Conservation (phyloP, 78 protist genomes). For the Goniomonas avonlea region DNA sequence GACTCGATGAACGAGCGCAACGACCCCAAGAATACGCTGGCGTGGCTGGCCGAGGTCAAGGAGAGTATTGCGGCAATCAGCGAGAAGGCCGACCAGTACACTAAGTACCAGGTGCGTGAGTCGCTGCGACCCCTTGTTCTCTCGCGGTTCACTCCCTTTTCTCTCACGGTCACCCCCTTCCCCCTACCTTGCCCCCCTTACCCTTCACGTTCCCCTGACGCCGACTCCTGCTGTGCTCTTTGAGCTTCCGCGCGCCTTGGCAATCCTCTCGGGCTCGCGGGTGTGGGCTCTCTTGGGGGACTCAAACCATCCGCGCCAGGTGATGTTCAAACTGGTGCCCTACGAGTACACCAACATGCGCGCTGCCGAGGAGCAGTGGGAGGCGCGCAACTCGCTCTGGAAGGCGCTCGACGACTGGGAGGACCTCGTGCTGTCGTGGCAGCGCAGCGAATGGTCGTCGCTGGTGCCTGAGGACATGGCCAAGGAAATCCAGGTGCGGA, state of each 20-base stretch:
- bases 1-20: neutral
- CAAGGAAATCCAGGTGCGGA: slow-evolving; percentile 10
- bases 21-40: slow-evolving; percentile 3
- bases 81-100: neutral
- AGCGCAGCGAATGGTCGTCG: neutral
- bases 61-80: neutral
- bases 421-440: neutral
- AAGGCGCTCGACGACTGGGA: neutral
- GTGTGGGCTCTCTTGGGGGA: no score
- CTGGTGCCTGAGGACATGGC: neutral
- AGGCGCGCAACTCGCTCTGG: neutral
- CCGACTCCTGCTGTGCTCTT: no score
- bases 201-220: no score
- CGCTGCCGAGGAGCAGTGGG: neutral
- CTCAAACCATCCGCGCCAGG: no score
- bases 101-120: neutral
- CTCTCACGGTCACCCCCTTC: neutral
- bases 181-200: neutral
- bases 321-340: slow-evolving; percentile 2
- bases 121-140: neutral
- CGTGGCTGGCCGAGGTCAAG: neutral
- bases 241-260: no score
- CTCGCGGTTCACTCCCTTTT: neutral
- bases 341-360: slow-evolving; percentile 6
- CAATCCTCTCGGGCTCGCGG: no score